phyloP scores from a whole-genome alignment of 768 basidiomycete genomes.

The Boletellus emodensis region DNA sequence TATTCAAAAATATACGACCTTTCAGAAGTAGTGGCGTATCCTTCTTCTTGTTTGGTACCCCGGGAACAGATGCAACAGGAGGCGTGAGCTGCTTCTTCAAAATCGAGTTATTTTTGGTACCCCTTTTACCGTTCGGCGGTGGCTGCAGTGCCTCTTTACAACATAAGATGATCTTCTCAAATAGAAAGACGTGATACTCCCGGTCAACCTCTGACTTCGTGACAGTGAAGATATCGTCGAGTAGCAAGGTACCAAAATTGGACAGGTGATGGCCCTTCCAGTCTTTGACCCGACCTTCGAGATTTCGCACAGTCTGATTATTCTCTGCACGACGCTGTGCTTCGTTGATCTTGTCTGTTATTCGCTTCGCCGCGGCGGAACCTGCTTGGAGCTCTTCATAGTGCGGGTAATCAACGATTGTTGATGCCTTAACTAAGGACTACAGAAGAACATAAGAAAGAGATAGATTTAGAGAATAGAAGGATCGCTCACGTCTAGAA shows the following conservation, averaged over 20 bases:
- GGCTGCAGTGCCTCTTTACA: conserved; percentile 84
- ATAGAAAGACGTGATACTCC: conserved; percentile 98
- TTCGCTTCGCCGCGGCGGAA: conserved; percentile 82
- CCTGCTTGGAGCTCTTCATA: conserved; percentile 82
- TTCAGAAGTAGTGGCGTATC: conserved; percentile 84
- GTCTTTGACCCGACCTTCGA: conserved; percentile 86
- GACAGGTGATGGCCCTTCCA: conserved; percentile 98
- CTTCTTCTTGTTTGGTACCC: conserved; percentile 63
- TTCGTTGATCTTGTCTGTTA: conserved; percentile 95
- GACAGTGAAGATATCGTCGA: conserved; percentile 94
- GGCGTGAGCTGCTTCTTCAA: conserved; percentile 73
- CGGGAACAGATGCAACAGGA: conserved; percentile 44
- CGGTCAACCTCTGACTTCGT: conserved; percentile 95
- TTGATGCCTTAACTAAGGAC: conserved; percentile 75
- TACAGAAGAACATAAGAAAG: conserved; percentile 25
- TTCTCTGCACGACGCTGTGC: conserved; percentile 91
- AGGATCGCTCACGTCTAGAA: conserved; percentile 69
- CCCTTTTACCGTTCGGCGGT: conserved; percentile 60
- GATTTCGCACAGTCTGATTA: conserved; percentile 80
- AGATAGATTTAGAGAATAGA: conserved; percentile 9
- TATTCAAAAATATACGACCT: conserved; percentile 95
- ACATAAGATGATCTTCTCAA: conserved; percentile 98
- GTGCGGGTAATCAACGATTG: conserved; percentile 57
- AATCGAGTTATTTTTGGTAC: conserved; percentile 81
- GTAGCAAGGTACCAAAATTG: conserved; percentile 89